These are phyloP conservation scores for Linum usitatissimum DNA, from an alignment of 345 rosid species.

Conservation along the genomic window DNA sequence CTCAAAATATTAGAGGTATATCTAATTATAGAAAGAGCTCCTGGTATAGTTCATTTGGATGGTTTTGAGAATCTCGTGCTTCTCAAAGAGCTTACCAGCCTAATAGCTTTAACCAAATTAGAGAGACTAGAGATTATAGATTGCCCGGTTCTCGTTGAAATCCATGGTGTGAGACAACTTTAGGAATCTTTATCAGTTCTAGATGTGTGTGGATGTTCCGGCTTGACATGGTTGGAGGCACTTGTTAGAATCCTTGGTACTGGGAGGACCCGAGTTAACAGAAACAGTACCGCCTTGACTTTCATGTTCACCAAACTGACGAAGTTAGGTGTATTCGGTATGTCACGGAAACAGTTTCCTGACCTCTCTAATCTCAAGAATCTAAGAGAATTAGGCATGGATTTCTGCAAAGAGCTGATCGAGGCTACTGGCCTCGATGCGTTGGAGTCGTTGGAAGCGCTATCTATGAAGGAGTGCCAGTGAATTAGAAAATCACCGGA, in stretches of 20 bases:
- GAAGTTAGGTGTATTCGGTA: background rate
- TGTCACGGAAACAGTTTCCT: background rate
- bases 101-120: background rate
- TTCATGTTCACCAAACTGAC: background rate
- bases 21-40: background rate
- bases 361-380: background rate
- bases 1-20: background rate
- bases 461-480: background rate
- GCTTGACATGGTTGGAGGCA: background rate
- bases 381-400: background rate
- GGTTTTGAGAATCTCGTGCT: background rate
- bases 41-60: background rate
- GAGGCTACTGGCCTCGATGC: background rate
- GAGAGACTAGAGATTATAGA: too few relatives aligned
- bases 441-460: background rate
- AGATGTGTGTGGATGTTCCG: background rate
- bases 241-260: background rate
- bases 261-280: background rate
- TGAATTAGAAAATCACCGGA: too few relatives aligned
- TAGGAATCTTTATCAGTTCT: background rate
- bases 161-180: background rate
- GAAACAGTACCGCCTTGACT: background rate
- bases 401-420: background rate
- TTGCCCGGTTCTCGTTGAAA: background rate
- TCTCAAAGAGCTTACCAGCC: background rate